These are phyloP conservation scores for Hypericum androsaemum DNA, from an alignment of 345 rosid genomes.

Conservation along the genomic window DNA sequence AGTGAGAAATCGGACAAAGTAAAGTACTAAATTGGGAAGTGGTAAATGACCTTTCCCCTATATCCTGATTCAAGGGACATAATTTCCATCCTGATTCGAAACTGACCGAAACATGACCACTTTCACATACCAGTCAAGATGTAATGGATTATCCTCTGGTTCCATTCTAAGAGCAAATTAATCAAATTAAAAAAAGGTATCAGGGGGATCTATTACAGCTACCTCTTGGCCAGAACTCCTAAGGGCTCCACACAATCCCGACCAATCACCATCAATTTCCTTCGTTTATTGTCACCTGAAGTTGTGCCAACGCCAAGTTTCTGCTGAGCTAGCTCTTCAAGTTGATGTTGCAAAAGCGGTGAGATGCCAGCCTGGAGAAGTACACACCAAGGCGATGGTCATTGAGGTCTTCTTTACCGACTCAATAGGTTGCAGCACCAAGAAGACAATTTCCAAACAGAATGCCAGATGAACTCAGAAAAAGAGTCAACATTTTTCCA, in stretches of 20 bases:
- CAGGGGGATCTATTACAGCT: neutral
- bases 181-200: neutral
- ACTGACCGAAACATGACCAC: too few relatives aligned
- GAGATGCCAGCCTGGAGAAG: conserved; percentile 61
- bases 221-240: conserved; percentile 66
- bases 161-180: neutral
- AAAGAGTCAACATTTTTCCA: too few relatives aligned
- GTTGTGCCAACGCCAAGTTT: conserved; percentile 19
- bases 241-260: conserved; percentile 89
- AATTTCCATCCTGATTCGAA: too few relatives aligned
- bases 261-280: conserved; percentile 67
- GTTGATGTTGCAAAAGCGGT: conserved; percentile 57
- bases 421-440: neutral
- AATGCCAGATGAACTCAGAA: too few relatives aligned
- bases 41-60: too few relatives aligned
- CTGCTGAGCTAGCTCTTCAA: conserved; percentile 53
- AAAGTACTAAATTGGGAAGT: too few relatives aligned
- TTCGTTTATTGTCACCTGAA: conserved; percentile 34
- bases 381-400: neutral
- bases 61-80: too few relatives aligned
- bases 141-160: neutral
- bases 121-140: too few relatives aligned
- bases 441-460: too few relatives aligned
- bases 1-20: too few relatives aligned
- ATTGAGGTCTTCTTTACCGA: neutral